These are phyloP conservation scores for Eimeria acervulina DNA, from an alignment of 169 alveolate species.

Conservation along the genomic window DNA sequence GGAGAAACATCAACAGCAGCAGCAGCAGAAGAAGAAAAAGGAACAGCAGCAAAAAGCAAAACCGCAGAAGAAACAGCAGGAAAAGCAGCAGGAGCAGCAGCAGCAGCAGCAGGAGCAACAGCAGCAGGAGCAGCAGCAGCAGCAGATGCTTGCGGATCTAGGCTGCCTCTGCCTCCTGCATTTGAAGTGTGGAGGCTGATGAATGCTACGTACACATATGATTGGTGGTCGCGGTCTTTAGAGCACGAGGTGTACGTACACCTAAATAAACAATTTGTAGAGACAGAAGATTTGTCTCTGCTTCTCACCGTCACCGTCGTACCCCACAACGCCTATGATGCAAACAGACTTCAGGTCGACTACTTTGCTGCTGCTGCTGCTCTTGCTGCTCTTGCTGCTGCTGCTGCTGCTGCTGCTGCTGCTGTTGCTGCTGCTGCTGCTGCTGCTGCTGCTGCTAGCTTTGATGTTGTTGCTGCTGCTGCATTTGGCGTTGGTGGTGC, in stretches of 20 bases:
- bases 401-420: constrained; percentile 26
- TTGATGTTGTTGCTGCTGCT: background rate
- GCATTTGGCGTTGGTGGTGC: too few species aligned
- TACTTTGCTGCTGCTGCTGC: background rate
- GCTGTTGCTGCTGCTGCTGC: background rate
- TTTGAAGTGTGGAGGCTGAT: background rate
- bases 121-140: constrained; percentile 7
- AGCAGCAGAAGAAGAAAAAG: background rate
- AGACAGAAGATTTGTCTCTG: background rate
- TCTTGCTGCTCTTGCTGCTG: background rate
- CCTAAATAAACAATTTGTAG: background rate
- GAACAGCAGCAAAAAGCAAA: background rate
- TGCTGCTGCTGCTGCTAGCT: background rate
- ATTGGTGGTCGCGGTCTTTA: background rate
- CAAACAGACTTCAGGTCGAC: background rate
- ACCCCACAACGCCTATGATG: constrained; percentile 23
- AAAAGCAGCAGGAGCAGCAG: background rate
- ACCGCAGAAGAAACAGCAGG: background rate
- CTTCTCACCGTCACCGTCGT: constrained; percentile 31
- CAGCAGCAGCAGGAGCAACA: background rate
- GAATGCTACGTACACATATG: constrained; percentile 18
- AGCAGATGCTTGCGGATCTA: background rate
- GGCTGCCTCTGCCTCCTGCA: background rate
- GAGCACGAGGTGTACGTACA: constrained; percentile 6
- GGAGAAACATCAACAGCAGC: background rate